Base-by-base conservation (phyloP, 805 yeast species). In the Yarrowia sp. region DNA sequence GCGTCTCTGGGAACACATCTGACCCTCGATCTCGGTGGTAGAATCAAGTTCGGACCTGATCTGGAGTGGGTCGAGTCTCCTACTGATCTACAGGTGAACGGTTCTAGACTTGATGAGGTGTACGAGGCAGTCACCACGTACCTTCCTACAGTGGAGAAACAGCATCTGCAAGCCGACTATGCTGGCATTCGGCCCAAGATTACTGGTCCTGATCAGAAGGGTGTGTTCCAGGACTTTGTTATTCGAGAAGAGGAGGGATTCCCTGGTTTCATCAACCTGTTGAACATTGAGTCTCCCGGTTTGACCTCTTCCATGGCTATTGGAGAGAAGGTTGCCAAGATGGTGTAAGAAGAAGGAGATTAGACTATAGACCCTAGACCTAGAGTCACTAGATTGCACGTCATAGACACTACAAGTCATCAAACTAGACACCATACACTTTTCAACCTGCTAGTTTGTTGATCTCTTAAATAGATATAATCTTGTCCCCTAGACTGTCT, bases 201-300 rank as follows among this genome's bases (percentile, higher is more conserved):
- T 16, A 73, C 79, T 0, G 84, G 85, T 0, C 82, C 83, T 3
- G 83, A 79, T 5, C 74, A 75, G 9, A 75, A 77, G 32, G 65
- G 65, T 2, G 77, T 75, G 49, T 90, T 90, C 77, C 86, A 86
- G 53, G 97, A 93, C 75, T 92, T 92, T 75, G 79, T 87, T 26
- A 89, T 92, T 41, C 78, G 85, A 67, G 86, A 89, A 73, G 95
- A 90, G 72, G 84, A 82, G 0, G 92, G 88, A 0, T 86, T 83
- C 73, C 88, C 88, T 1, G 97, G 97, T 1, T 92, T 91, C 74
- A 84, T 92, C 38, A 92, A 91, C 72, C 79, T 91, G 67, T 74
- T 92, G 52, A 96, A 94, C 0, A 92, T 92, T 14, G 98, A 92
- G 76, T 89, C 95, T 74, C 98, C 98, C 0, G 97, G 97, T 0